A percentile compares a stretch with the other conserved stretches of the same genome.
Evolutionary conservation across 139 green algal genomes (phyloP).

Genomic region (Asterochloris sp.): DNA sequence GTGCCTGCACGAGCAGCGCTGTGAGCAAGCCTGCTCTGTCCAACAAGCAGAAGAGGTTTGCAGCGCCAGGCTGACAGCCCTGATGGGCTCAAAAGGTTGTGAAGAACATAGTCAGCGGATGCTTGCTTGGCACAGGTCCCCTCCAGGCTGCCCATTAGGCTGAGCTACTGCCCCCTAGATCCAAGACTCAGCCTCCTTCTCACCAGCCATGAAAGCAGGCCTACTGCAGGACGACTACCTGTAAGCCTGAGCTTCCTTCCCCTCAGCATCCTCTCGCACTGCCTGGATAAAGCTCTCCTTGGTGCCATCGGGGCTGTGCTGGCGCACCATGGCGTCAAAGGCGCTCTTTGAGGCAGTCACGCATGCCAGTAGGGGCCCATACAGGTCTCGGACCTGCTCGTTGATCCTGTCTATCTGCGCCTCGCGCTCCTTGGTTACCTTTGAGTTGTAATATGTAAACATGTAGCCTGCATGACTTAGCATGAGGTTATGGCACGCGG

Average conservation of each 20-base stretch:
- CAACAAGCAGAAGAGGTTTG: background rate
- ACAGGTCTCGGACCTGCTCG: constrained; percentile 73
- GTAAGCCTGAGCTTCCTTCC: constrained; percentile 61
- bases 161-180: no score
- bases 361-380: constrained; percentile 79
- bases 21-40: background rate
- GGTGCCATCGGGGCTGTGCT: constrained; percentile 71
- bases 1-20: constrained; percentile 31
- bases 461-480: constrained; percentile 52
- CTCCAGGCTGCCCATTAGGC: no score
- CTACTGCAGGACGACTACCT: constrained; percentile 22
- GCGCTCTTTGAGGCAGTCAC: constrained; percentile 72
- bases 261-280: constrained; percentile 44
- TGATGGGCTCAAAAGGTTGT: no score
- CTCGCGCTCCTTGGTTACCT: constrained; percentile 75
- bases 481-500: background rate
- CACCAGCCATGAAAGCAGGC: no score
- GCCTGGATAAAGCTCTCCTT: constrained; percentile 49
- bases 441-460: constrained; percentile 81
- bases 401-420: constrained; percentile 84
- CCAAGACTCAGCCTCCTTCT: no score
- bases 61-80: no score
- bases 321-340: constrained; percentile 76
- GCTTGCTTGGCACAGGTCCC: no score
- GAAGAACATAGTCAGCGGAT: no score